Evolutionary conservation across 495 filamentous ascomycete species (phyloP), one percentile per base, ranked within the genome.

Genomic region (Monascus purpureus): DNA sequence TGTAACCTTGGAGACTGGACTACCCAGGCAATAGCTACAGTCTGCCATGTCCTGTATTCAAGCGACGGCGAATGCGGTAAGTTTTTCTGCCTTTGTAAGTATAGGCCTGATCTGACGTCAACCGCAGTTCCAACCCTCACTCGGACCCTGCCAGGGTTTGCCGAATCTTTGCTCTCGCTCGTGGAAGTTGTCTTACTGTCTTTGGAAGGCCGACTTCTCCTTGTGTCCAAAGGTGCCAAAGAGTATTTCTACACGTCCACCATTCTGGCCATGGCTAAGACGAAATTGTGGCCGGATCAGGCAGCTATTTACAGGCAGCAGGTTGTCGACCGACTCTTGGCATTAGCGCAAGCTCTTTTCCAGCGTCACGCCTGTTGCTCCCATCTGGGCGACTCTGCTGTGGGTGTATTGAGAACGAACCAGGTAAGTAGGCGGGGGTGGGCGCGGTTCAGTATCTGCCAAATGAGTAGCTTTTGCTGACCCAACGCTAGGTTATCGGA

Each of bases 181-280:
- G 50, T 55, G 8, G 60, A 64, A 29, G 42, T 43, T 13, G 44
- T 42, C 12, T 40, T 64, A n/a, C 28, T 49, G 17, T 50, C 46
- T 11, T 42, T 64, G 1, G 58, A 64, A 38, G 36, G 35, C 6
- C 52, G 52, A 1, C 50, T 52, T 23, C 37, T 56, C 9, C 38
- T 55, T 6, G 43, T 64, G 4, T 46, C 59, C 32, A 64, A 64
- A 29, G 58, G 60, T 1, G 56, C 58, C 2, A 64, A 62, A 29
- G 58, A 64, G 29, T 64, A 61, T 32, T 62, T 61, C 30, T 62
- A 62, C 38, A 45, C 62, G 27, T 62, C 57, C 0, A 61, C 59
- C 2, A 54, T 64, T 16, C 32, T 56, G 8, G 52, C 56, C 6
- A 29, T 62, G 2, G 60, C 59, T 24, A 64, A 62, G 25, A 35